These are phyloP conservation scores for Pythium phragmitis DNA, from an alignment of 352 stramenopile genomes.

Conservation along the genomic window DNA sequence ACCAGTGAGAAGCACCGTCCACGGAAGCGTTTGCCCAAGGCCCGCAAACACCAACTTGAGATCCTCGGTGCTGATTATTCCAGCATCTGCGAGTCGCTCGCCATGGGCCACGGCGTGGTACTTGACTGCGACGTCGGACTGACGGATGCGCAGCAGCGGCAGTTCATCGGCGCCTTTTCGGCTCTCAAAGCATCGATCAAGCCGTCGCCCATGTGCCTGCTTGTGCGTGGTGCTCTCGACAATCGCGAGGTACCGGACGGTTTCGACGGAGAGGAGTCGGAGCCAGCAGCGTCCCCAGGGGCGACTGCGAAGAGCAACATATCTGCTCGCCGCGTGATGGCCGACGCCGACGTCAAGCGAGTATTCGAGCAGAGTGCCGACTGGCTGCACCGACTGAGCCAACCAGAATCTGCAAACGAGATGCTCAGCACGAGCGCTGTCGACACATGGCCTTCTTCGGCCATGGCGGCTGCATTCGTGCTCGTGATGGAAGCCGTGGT, in stretches of 20 bases:
- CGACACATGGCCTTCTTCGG: not conserved
- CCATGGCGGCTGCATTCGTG: slow-evolving; percentile 34
- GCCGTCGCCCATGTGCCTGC: slow-evolving; percentile 58
- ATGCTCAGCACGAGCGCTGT: slow-evolving; percentile 32
- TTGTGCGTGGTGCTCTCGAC: slow-evolving; percentile 47
- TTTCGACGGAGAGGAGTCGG: too few species aligned
- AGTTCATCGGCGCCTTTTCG: slow-evolving; percentile 59
- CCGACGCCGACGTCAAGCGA: slow-evolving; percentile 46
- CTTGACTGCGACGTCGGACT: slow-evolving; percentile 78
- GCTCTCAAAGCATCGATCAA: slow-evolving; percentile 66
- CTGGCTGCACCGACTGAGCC: slow-evolving; percentile 28
- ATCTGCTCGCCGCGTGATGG: slow-evolving; percentile 26
- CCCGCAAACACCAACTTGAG: slow-evolving; percentile 19
- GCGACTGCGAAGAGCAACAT: too few species aligned
- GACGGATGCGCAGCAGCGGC: slow-evolving; percentile 50
- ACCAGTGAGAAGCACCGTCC: not conserved
- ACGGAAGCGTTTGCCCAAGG: not conserved
- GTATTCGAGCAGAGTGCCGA: slow-evolving; percentile 44
- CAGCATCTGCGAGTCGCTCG: slow-evolving; percentile 31
- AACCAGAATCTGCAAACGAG: slow-evolving; percentile 19
- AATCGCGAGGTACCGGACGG: slow-evolving; percentile 40
- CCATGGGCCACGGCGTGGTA: slow-evolving; percentile 59
- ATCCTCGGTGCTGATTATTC: slow-evolving; percentile 28
- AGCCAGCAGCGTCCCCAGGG: too few species aligned
- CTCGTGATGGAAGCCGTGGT: slow-evolving; percentile 82